phyloP scores from a whole-genome alignment of 495 filamentous ascomycete genomes.

The Neurospora sp. region DNA sequence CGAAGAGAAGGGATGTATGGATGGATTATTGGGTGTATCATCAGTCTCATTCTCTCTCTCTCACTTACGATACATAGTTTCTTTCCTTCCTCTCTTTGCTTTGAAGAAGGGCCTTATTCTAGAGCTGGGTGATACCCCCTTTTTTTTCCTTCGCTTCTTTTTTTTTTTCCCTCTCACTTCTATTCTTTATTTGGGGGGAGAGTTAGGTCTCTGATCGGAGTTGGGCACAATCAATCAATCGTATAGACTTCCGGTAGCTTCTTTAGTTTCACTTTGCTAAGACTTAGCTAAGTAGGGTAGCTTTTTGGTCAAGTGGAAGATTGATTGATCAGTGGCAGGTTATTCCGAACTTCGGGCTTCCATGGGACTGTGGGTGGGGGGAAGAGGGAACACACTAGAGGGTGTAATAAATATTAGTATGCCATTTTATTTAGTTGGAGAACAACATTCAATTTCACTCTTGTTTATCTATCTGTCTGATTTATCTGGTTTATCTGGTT shows the following conservation, averaged over 20 bases:
- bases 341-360: no score
- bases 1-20: neutral
- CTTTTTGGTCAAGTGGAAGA: no score
- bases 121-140: neutral
- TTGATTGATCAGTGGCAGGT: no score
- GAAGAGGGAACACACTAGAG: no score
- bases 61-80: neutral
- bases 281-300: no score
- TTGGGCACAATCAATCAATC: no score
- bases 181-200: no score
- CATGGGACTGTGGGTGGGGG: no score
- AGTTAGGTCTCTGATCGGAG: no score
- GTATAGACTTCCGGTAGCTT: no score
- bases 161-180: neutral
- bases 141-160: neutral
- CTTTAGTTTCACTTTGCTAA: no score
- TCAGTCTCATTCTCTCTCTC: neutral
- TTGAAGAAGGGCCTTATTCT: neutral
- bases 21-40: neutral
- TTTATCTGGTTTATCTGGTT: neutral
- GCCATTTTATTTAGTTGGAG: neutral
- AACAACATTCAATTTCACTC: neutral
- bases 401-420: neutral
- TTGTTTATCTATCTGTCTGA: neutral
- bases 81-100: neutral